A percentile compares a stretch with the other conserved stretches of the same genome.
These are phyloP conservation scores for Leccinum idahoense DNA, from an alignment of 1,284 basidiomycete species.

Conservation along the genomic window DNA sequence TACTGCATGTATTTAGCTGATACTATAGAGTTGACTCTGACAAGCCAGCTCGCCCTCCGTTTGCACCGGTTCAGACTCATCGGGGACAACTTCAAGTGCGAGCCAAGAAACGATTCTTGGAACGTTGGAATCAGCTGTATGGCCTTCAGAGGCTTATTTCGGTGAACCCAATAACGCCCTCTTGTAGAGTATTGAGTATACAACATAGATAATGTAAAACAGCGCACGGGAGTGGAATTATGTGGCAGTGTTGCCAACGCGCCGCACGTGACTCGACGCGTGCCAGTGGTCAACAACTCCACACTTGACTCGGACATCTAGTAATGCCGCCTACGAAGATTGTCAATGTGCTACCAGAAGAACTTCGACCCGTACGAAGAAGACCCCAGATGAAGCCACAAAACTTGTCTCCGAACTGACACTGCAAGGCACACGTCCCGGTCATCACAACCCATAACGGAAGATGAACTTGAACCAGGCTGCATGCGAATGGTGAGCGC, in stretches of 20 bases:
- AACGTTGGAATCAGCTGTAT: constrained; percentile 9
- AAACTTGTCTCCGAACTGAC: too few species aligned
- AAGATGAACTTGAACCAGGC: too few species aligned
- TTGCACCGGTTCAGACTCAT: constrained; percentile 5
- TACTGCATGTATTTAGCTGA: too few species aligned
- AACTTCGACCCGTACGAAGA: too few species aligned
- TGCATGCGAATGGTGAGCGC: too few species aligned
- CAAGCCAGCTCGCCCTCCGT: constrained; percentile 11
- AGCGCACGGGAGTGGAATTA: background rate
- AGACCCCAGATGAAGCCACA: too few species aligned
- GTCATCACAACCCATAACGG: too few species aligned
- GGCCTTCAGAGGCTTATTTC: constrained; percentile 15
- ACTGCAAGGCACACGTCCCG: too few species aligned
- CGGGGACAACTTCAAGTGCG: constrained; percentile 11
- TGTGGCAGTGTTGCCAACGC: background rate
- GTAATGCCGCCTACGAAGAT: too few species aligned
- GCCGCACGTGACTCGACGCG: constrained; percentile 6
- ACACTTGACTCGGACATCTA: too few species aligned
- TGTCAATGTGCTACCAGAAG: too few species aligned
- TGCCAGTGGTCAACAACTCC: too few species aligned
- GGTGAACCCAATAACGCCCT: constrained; percentile 13
- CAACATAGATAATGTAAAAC: background rate
- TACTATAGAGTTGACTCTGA: background rate
- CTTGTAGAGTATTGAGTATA: constrained; percentile 2
- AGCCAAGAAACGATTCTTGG: constrained; percentile 16